These are phyloP conservation scores for Boletus rex-veris DNA, from an alignment of 768 basidiomycete species.

Conservation along the genomic window DNA sequence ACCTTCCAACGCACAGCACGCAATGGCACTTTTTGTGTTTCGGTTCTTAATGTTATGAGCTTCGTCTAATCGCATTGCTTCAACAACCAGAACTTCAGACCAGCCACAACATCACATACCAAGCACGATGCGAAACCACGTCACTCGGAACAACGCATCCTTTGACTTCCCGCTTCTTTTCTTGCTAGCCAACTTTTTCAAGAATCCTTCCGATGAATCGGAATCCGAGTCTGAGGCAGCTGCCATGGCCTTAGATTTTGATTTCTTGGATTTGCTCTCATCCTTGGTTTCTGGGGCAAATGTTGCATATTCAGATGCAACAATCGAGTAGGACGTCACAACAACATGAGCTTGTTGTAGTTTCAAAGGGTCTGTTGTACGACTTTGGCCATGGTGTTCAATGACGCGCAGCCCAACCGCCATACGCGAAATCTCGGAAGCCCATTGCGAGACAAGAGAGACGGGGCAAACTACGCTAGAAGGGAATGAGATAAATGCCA, in stretches of 20 bases:
- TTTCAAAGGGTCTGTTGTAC: conserved; percentile 60
- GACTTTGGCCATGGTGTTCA: conserved; percentile 77
- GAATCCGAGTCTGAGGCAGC: conserved; percentile 30
- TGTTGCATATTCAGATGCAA: conserved; percentile 72
- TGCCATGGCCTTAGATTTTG: conserved; percentile 30
- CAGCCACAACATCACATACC: conserved; percentile 42
- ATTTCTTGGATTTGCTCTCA: conserved; percentile 48
- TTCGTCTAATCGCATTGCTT: conserved; percentile 55
- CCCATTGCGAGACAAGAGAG: conserved; percentile 89
- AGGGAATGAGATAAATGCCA: background rate
- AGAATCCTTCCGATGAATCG: conserved; percentile 41
- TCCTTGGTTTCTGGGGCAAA: conserved; percentile 51
- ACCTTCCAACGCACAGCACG: conserved; percentile 71
- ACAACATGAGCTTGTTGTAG: conserved; percentile 64
- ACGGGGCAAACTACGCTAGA: conserved; percentile 83
- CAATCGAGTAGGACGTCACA: conserved; percentile 83
- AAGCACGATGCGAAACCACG: conserved; percentile 84
- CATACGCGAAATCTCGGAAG: conserved; percentile 74
- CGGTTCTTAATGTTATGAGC: conserved; percentile 94
- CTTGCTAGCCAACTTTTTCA: conserved; percentile 36
- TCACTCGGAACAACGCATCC: conserved; percentile 69
- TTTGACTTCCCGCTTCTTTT: conserved; percentile 46
- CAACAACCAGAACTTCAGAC: no score
- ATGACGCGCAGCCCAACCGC: conserved; percentile 62
- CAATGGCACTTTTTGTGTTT: conserved; percentile 71